phyloP scores from a whole-genome alignment of 1,284 basidiomycete genomes.

The Cryptococcus deneoformans region DNA sequence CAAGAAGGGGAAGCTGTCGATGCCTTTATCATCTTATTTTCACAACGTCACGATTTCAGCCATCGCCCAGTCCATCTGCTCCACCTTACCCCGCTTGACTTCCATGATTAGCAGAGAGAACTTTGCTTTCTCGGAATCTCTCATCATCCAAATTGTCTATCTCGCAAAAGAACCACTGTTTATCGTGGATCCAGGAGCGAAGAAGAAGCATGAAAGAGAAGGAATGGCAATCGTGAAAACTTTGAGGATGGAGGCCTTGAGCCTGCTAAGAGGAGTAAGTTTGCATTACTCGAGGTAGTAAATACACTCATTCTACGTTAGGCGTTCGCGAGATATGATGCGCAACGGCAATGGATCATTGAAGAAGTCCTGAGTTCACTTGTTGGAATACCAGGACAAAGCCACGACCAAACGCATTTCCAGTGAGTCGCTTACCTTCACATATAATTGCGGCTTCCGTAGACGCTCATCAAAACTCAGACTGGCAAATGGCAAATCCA shows the following conservation, averaged over 20 bases:
- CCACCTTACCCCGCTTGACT: conserved; percentile 43
- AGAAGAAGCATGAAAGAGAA: conserved; percentile 55
- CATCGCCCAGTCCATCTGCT: conserved; percentile 64
- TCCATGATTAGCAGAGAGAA: conserved; percentile 51
- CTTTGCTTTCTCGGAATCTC: conserved; percentile 73
- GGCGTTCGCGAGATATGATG: conserved; percentile 85
- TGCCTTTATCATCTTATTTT: conserved; percentile 30
- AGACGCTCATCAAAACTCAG: conserved; percentile 22
- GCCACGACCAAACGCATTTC: conserved; percentile 81
- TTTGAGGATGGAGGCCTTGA: conserved; percentile 74
- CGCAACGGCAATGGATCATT: conserved; percentile 91
- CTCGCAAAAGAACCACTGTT: conserved; percentile 92
- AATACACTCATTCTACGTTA: conserved; percentile 36
- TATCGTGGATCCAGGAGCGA: conserved; percentile 59
- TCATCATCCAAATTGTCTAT: conserved; percentile 87
- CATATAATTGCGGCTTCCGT: not conserved
- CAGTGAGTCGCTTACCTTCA: conserved; percentile 56
- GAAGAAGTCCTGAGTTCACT: conserved; percentile 89
- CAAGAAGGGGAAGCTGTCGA: conserved; percentile 12
- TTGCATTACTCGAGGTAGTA: not conserved
- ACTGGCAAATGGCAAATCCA: conserved; percentile 59
- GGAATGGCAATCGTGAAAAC: conserved; percentile 69
- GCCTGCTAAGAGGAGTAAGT: conserved; percentile 75
- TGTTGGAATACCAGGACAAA: conserved; percentile 83
- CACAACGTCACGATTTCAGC: conserved; percentile 55